Base-by-base conservation (phyloP, 345 rosid species). In the Mallotus nudiflorus region DNA sequence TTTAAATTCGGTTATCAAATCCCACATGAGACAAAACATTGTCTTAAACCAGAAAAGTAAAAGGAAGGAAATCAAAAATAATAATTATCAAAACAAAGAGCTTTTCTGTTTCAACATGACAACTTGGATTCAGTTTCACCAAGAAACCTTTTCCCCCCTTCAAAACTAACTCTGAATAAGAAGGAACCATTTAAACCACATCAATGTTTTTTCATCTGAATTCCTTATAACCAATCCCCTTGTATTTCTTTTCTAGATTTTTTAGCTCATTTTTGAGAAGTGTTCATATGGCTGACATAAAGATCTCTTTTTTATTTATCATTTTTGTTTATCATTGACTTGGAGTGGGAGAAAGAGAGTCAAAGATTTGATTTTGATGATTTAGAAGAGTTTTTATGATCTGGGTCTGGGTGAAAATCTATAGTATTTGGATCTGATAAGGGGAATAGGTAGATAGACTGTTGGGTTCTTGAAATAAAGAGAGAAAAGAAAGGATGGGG, bases 401-500 rank as follows among this genome's bases (percentile, higher is more conserved):
- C 65, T 46, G 71, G 66, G 71, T 13, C 14, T 73, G 27, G n/a
- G 16, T 5, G 6, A 22, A 72, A 20, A 44, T 39, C 13, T 20
- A 20, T 14, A 25, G 40, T 29, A 22, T 44, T 59, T 56, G 51
- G 50, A 48, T 27, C 29, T 29, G n/a, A 27, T 14, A 55, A 58
- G 35, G 12, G 46, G 55, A 40, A 49, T 8, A 27, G 42, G 22
- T 37, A 20, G 52, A 28, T 56, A 40, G 31, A 24, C n/a, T 44
- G 20, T 28, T 20, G 62, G 62, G 12, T 63, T 33, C 9, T 63
- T 25, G 31, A 48, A 28, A n/a, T 45, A 24, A n/a, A 14, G 39
- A 72, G 42, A 37, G 40, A 48, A 66, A 28, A 60, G 25, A 59
- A 48, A 61, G 9, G 22, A 93, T 93, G 97, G 96, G 96, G 62